These are phyloP conservation scores for Acanthamoeba quina DNA, from an alignment of 208 protist species.

Conservation along the genomic window DNA sequence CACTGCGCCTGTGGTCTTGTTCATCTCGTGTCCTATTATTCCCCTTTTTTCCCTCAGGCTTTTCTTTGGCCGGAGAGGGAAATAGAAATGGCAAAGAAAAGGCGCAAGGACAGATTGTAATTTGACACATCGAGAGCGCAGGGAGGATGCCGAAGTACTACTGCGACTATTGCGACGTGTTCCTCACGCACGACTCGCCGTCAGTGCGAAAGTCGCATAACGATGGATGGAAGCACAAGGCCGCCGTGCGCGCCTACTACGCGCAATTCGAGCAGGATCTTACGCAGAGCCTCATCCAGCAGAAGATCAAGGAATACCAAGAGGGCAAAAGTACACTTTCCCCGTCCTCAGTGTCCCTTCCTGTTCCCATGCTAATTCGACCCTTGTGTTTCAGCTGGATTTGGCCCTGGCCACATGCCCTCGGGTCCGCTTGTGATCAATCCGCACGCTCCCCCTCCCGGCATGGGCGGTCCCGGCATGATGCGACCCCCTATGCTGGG, in stretches of 20 bases:
- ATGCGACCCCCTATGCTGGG: slow-evolving; percentile 14
- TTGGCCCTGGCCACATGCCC: slow-evolving; percentile 15
- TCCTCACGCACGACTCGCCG: slow-evolving; percentile 87
- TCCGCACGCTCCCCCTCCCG: slow-evolving; percentile 26
- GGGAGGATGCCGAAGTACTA: slow-evolving; percentile 79
- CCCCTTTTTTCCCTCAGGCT: too few species aligned
- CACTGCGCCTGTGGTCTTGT: neutral
- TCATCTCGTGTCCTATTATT: neutral
- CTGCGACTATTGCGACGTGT: slow-evolving; percentile 90
- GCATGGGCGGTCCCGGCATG: neutral
- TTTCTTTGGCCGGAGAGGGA: too few species aligned
- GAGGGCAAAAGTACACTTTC: slow-evolving; percentile 33
- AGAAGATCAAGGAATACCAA: slow-evolving; percentile 65
- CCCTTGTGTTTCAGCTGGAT: neutral
- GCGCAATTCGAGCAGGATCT: slow-evolving; percentile 82
- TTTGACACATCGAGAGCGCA: too few species aligned
- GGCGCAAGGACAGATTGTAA: too few species aligned
- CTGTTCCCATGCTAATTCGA: neutral
- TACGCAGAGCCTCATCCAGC: slow-evolving; percentile 58
- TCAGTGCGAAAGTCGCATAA: slow-evolving; percentile 88
- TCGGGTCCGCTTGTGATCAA: slow-evolving; percentile 42
- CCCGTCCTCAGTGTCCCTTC: too few species aligned
- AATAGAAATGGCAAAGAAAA: neutral
- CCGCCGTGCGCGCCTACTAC: slow-evolving; percentile 86
- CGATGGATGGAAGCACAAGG: slow-evolving; percentile 86